Conservation (phyloP, 306 rosid species). For the Casuarina equisetifolia region DNA sequence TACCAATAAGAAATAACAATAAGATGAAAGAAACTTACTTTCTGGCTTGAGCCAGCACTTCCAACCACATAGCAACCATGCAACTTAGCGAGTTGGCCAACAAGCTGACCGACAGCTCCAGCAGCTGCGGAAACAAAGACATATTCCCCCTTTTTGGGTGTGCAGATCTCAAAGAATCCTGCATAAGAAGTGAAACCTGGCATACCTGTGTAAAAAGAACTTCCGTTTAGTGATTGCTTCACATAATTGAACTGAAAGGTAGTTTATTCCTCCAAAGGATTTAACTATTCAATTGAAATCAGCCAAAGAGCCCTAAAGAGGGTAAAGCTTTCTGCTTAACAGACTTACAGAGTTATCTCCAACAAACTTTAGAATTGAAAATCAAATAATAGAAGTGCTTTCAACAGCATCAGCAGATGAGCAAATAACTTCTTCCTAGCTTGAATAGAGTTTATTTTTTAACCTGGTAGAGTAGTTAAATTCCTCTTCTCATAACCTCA, state of each 20-base stretch:
- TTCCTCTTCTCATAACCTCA: background rate
- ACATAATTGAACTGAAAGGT: background rate
- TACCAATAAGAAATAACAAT: background rate
- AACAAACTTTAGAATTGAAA: background rate
- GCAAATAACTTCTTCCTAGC: background rate
- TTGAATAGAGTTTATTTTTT: background rate
- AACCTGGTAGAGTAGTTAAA: background rate
- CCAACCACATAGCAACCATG: constrained; percentile 70
- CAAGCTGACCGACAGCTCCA: constrained; percentile 61
- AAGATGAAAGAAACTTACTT: constrained; percentile 25
- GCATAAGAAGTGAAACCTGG: constrained; percentile 60
- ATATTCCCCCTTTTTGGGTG: constrained; percentile 49
- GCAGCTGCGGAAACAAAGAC: constrained; percentile 57
- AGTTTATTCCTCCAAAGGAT: background rate
- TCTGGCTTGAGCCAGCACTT: constrained; percentile 51
- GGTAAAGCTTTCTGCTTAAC: background rate
- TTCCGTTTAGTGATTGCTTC: constrained; percentile 6
- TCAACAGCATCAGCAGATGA: background rate
- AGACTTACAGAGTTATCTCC: background rate
- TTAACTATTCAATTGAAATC: background rate
- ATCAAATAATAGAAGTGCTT: background rate
- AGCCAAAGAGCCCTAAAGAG: background rate
- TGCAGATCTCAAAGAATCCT: constrained; percentile 48
- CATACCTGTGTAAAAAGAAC: constrained; percentile 29
- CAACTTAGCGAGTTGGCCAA: constrained; percentile 57